Base-by-base conservation (phyloP, 805 yeast genomes). In the Teunomyces tritomae region DNA sequence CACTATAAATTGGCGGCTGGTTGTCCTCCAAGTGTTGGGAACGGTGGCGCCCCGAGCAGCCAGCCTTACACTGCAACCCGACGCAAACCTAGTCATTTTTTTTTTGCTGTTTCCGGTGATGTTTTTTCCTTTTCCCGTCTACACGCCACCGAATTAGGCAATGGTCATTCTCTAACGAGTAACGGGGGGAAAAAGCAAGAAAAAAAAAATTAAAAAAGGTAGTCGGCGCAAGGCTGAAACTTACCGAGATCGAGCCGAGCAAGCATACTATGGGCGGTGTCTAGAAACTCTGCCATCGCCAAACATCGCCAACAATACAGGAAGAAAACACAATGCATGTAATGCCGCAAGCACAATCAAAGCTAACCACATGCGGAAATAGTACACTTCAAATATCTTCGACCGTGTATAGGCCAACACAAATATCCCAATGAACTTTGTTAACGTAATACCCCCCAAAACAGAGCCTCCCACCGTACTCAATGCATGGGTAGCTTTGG, bases 301-400 rank as follows among this genome's bases (percentile, higher is more conserved):
- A 42, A 42, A 29, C 13, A 42, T 17, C 7, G 28, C 32, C 34
- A 92, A 70, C 26, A 85, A 62, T 4, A 89, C 80, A 0, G 99
- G 99, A 45, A 92, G 70, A 48, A 92, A 79, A 33, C 87, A 76
- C 45, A 92, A 73, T 3, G 94, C 80, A 63, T 92, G 97, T 1
- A 86, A 54, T 0, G 91, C 82, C 1, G 96, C 96, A 47, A 87
- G 71, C 1, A 86, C 51, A 7, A 92, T 85, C 50, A 92, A 73
- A 0, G 90, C 74, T 9, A 87, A 68, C 98, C 98, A 92, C 97
- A 92, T 91, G 51, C 96, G 72, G 74, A 92, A 92, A 64, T 94
- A 92, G 65, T 89, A 92, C 1, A 92, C 80, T 55, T 89, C 95
- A 65, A 92, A 94, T 28, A 92, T 91, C 63, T 86, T 83, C 14